These are phyloP conservation scores for Neofusicoccum kwambonambiense DNA, from an alignment of 2,329 filamentous ascomycete genomes.

Conservation along the genomic window DNA sequence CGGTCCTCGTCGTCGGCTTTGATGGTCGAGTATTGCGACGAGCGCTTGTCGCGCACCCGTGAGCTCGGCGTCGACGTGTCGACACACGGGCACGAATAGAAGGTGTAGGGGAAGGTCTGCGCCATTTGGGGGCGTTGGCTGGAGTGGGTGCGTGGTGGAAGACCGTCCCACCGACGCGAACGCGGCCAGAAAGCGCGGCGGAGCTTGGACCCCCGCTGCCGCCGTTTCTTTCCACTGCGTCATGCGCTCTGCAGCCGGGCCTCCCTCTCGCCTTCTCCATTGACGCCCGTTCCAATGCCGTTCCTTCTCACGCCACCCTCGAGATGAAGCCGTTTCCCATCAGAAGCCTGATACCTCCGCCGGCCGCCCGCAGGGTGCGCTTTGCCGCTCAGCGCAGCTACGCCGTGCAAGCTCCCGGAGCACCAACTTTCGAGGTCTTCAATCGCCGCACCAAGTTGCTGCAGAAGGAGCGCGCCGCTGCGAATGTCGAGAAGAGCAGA, in stretches of 20 bases:
- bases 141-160: background rate
- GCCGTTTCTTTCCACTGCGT: constrained; percentile 12
- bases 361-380: constrained; percentile 25
- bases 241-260: constrained; percentile 7
- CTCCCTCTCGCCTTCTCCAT: background rate
- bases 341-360: constrained; percentile 36
- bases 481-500: constrained; percentile 67
- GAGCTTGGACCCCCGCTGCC: constrained; percentile 15
- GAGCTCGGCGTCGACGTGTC: constrained; percentile 34
- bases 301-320: background rate
- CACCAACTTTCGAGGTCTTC: constrained; percentile 85
- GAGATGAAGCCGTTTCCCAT: constrained; percentile 34
- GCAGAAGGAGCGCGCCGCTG: constrained; percentile 83
- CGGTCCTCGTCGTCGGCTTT: constrained; percentile 64
- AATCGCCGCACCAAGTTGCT: constrained; percentile 83
- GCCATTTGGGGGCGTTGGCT: constrained; percentile 43
- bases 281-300: constrained; percentile 5
- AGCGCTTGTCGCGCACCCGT: constrained; percentile 34
- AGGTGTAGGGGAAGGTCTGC: constrained; percentile 61
- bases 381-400: constrained; percentile 49
- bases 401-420: constrained; percentile 74
- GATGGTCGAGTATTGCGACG: constrained; percentile 33
- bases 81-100: constrained; percentile 64
- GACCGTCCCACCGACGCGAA: background rate
- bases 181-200: background rate